A percentile compares a stretch with the other conserved stretches of the same genome.
Conservation (phyloP, 768 basidiomycete species). For the Suillus tomentosus region DNA sequence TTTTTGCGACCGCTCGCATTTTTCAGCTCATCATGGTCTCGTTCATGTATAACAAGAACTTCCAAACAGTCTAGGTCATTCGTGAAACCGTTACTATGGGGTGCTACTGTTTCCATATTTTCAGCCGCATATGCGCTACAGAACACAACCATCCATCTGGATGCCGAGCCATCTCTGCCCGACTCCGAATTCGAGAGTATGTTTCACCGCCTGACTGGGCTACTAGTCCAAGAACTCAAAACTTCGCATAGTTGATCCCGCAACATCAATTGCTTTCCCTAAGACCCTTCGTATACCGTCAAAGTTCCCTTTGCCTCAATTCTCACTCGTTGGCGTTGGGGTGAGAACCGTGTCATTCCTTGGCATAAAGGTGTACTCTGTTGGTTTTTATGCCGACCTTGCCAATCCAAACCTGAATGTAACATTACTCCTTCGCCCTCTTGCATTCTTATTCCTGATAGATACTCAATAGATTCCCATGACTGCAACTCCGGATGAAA, state of each 20-base stretch:
- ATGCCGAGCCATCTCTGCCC: constrained; percentile 35
- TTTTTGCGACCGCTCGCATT: constrained; percentile 8
- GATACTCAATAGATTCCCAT: constrained; percentile 47
- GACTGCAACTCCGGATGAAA: constrained; percentile 64
- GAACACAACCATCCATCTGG: constrained; percentile 42
- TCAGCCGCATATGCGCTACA: constrained; percentile 31
- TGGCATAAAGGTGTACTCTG: constrained; percentile 84
- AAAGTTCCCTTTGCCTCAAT: constrained; percentile 58
- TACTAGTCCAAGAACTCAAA: not conserved
- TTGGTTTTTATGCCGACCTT: constrained; percentile 88
- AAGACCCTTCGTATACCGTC: constrained; percentile 63
- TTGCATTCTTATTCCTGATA: constrained; percentile 5
- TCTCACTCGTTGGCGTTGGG: constrained; percentile 80
- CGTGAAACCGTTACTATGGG: constrained; percentile 32
- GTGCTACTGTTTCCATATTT: constrained; percentile 36
- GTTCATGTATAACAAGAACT: constrained; percentile 5
- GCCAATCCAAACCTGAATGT: constrained; percentile 64
- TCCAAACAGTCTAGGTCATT: constrained; percentile 14
- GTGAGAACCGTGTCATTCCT: constrained; percentile 90
- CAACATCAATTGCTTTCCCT: constrained; percentile 75
- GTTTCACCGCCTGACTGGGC: not conserved
- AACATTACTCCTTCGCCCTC: constrained; percentile 16
- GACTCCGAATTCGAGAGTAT: constrained; percentile 26
- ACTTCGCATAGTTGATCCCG: constrained; percentile 59
- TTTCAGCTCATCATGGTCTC: constrained; percentile 12